Conservation (phyloP, 1,284 basidiomycete genomes). For the Megacollybia platyphylla region DNA sequence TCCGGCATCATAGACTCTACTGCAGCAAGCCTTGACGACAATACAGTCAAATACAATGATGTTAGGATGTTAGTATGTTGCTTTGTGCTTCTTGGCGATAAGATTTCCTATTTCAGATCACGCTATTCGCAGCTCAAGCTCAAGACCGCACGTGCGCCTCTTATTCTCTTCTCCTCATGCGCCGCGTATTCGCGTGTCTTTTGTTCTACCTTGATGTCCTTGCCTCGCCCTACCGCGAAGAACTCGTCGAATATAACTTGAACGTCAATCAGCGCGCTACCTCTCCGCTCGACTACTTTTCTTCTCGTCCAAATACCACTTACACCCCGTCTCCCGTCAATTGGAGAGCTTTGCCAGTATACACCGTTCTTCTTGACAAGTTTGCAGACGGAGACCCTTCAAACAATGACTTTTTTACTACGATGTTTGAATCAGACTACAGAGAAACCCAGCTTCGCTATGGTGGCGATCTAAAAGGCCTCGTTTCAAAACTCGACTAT, state of each 20-base stretch:
- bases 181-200: slow-evolving; percentile 7
- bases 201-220: slow-evolving; percentile 7
- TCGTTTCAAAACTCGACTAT: slow-evolving; percentile 71
- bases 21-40: too few species aligned
- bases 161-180: too few species aligned
- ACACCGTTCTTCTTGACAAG: slow-evolving; percentile 83
- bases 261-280: slow-evolving; percentile 72
- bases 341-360: slow-evolving; percentile 77
- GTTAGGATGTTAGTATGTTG: too few species aligned
- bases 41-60: too few species aligned
- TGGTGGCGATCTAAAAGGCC: slow-evolving; percentile 76
- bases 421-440: slow-evolving; percentile 74
- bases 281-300: slow-evolving; percentile 55
- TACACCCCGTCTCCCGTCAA: slow-evolving; percentile 77
- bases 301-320: slow-evolving; percentile 45
- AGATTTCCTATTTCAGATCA: too few species aligned
- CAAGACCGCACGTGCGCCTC: too few species aligned
- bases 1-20: neutral
- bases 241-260: slow-evolving; percentile 71
- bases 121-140: too few species aligned
- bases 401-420: slow-evolving; percentile 81
- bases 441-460: slow-evolving; percentile 79
- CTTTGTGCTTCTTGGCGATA: too few species aligned
- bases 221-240: slow-evolving; percentile 65
- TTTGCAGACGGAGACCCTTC: slow-evolving; percentile 84